These are phyloP conservation scores for Xylariaceae sp. DNA, from an alignment of 2,329 filamentous ascomycete species.

Conservation along the genomic window DNA sequence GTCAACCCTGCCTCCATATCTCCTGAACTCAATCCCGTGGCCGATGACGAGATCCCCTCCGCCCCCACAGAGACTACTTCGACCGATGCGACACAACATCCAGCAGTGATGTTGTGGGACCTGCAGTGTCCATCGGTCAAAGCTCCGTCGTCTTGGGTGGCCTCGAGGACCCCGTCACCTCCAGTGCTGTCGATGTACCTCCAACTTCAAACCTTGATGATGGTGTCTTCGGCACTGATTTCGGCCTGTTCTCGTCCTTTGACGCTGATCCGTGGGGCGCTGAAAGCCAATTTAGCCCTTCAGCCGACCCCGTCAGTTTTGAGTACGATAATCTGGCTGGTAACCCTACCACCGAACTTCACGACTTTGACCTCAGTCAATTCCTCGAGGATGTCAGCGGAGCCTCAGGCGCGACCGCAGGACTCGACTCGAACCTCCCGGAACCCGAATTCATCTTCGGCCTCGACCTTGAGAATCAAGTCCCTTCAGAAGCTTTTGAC, in stretches of 20 bases:
- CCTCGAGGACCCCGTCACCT: conserved; percentile 40
- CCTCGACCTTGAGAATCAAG: conserved; percentile 57
- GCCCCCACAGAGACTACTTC: conserved; percentile 40
- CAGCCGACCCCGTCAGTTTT: conserved; percentile 62
- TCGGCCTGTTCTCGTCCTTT: conserved; percentile 65
- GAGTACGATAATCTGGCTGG: conserved; percentile 64
- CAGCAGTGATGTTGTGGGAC: conserved; percentile 99
- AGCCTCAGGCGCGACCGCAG: conserved; percentile 46
- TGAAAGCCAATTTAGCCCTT: conserved; percentile 73
- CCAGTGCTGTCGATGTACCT: conserved; percentile 43
- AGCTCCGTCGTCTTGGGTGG: conserved; percentile 45
- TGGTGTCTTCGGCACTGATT: conserved; percentile 66
- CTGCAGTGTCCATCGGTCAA: conserved; percentile 98
- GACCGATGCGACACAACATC: conserved; percentile 99
- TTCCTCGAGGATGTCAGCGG: conserved; percentile 51
- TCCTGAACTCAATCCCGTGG: conserved; percentile 50
- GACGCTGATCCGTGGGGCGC: conserved; percentile 70
- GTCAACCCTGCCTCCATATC: conserved; percentile 61
- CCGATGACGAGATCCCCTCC: conserved; percentile 35
- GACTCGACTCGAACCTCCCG: conserved; percentile 46
- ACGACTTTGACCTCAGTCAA: conserved; percentile 41
- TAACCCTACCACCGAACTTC: conserved; percentile 51
- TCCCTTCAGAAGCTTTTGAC: conserved; percentile 63
- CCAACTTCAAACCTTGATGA: conserved; percentile 57
- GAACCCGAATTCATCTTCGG: conserved; percentile 49